Evolutionary conservation across 108 stramenopile genomes (phyloP).

Genomic region (Cyclotella sp.): DNA sequence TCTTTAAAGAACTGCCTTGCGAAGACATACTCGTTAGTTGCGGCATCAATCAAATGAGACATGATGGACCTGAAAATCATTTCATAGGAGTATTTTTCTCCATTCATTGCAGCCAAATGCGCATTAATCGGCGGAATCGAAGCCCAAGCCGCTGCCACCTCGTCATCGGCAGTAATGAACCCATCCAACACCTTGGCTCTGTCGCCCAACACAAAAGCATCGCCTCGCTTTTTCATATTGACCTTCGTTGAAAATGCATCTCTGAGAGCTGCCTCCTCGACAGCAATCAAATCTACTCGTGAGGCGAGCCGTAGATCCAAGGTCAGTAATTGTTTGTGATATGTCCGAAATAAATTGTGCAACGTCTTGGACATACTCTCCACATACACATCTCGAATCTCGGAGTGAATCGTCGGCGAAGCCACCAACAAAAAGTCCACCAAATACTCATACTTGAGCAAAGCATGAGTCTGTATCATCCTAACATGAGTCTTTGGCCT

Average conservation of each 20-base stretch:
- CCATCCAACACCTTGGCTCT: conserved; percentile 62
- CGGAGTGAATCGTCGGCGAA: conserved; percentile 87
- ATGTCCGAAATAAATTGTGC: conserved; percentile 92
- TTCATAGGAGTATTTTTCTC: conserved; percentile 91
- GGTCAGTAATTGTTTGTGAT: conserved; percentile 92
- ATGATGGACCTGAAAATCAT: conserved; percentile 91
- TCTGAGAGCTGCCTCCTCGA: conserved; percentile 90
- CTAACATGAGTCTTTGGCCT: conserved; percentile 94
- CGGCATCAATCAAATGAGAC: conserved; percentile 96
- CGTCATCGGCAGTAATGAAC: conserved; percentile 41
- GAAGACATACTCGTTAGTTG: conserved; percentile 97
- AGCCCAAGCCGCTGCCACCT: conserved; percentile 57
- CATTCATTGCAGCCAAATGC: conserved; percentile 91
- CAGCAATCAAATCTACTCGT: conserved; percentile 93
- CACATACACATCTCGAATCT: conserved; percentile 92
- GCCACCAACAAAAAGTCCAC: conserved; percentile 91
- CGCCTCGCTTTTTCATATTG: conserved; percentile 93
- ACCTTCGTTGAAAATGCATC: conserved; percentile 87
- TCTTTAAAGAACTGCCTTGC: conserved; percentile 93
- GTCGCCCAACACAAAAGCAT: conserved; percentile 90
- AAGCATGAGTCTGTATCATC: conserved; percentile 93
- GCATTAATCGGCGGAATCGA: conserved; percentile 77
- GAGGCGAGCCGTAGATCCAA: conserved; percentile 89
- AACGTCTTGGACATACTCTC: conserved; percentile 95
- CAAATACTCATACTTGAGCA: conserved; percentile 89